Conservation (phyloP, 345 rosid species). For the Eucalyptus grandis region DNA sequence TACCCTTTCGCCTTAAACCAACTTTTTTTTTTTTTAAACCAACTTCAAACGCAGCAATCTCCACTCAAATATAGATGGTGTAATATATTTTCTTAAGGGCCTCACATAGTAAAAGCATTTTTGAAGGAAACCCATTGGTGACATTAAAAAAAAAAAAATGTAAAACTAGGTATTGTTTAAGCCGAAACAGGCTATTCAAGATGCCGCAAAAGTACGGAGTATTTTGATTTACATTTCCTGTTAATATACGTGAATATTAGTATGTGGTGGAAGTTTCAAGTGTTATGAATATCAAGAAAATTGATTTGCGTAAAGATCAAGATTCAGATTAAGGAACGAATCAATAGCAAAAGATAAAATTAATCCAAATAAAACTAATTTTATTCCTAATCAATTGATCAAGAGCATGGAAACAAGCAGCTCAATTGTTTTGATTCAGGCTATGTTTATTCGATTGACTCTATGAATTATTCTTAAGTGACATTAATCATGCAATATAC, state of each 20-base stretch:
- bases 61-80: not conserved
- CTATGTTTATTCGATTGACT: too few relatives aligned
- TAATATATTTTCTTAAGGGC: not conserved
- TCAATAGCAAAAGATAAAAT: too few relatives aligned
- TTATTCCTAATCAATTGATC: too few relatives aligned
- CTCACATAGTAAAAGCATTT: not conserved
- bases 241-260: not conserved
- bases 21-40: too few relatives aligned
- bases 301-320: not conserved
- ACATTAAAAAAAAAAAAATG: not conserved
- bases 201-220: not conserved
- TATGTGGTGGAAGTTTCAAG: not conserved
- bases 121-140: not conserved
- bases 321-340: too few relatives aligned
- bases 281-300: not conserved
- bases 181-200: not conserved
- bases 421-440: too few relatives aligned
- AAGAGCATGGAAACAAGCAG: too few relatives aligned
- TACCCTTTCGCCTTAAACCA: too few relatives aligned
- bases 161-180: not conserved
- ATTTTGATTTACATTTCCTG: not conserved
- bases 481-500: too few relatives aligned
- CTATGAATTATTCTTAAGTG: too few relatives aligned
- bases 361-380: too few relatives aligned
- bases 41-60: too few relatives aligned